Conservation (phyloP, 305 asterid species). For the Fraxinus ornus region DNA sequence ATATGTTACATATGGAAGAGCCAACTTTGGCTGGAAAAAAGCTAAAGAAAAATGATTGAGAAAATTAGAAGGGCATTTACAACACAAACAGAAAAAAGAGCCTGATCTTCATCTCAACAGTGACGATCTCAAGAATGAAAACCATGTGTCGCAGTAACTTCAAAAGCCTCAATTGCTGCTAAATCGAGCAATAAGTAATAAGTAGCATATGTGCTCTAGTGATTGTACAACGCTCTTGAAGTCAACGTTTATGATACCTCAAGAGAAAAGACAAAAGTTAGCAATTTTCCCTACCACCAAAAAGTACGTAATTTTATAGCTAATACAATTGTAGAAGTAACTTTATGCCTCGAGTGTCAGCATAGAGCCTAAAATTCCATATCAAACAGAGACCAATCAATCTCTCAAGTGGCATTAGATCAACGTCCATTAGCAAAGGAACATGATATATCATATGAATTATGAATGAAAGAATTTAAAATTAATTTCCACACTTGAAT, state of each 20-base stretch:
- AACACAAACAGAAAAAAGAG: background rate
- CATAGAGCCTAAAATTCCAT: background rate
- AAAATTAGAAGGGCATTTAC: background rate
- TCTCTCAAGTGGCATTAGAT: background rate
- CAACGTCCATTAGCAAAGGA: background rate
- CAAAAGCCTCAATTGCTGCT: background rate
- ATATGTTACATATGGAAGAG: slow-evolving; percentile 23
- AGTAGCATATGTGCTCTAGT: background rate
- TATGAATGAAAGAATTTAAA: background rate
- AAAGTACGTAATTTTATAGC: background rate
- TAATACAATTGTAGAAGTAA: background rate
- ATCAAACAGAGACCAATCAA: background rate
- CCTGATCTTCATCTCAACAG: background rate
- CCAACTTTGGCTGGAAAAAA: background rate
- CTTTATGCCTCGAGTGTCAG: background rate
- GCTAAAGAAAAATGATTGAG: slow-evolving; percentile 3
- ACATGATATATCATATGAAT: background rate
- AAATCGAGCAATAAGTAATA: background rate
- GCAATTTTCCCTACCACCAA: background rate
- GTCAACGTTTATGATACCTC: background rate
- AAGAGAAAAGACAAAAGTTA: background rate
- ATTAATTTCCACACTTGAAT: background rate
- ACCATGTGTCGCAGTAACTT: background rate
- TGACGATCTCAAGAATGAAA: background rate
- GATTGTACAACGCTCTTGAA: background rate